Evolutionary conservation across 2,329 filamentous ascomycete species (phyloP), one percentile per base, ranked within the genome.

Genomic region (Niveomyces coronatus): DNA sequence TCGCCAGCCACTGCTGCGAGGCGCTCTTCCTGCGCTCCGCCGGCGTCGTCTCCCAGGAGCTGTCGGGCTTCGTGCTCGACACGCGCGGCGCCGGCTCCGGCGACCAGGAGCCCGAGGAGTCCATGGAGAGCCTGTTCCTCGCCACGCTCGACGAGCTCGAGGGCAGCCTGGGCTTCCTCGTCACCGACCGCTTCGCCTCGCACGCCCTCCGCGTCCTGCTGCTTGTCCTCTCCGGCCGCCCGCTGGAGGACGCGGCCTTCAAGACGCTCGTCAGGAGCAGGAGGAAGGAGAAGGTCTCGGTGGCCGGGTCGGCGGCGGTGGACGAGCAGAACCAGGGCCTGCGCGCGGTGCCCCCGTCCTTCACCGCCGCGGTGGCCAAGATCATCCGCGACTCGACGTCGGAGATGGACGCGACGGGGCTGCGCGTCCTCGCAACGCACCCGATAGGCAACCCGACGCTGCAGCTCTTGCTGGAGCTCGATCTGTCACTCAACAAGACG

Each of bases 1-100:
- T 98, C 53, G 91, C 91, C 5, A 94, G 88, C 44, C 91, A 98
- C 65, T 96, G 89, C 62, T 95, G 88, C 57, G 91, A 98, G 63
- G 85, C 85, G 18, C 71, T 98, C 22, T 96, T 98, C 58, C 68
- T 88, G 34, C 77, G 84, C 46, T 82, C 85, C 2, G 88, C 88
- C 0, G 81, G 84, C 1, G 64, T 82, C 9, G 83, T 94, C 26
- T 82, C 82, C 11, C 68, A 80, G 44, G 88, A 94, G 59, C 61
- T 85, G 57, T 70, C 55, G 47, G 72, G 55, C 31, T 65, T 53
- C 49, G 57, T 56, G n/a, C 44, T 65, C 22, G 63, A 65, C 26
- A 57, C 56, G 15, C 65, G 66, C 16, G 65, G 67, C 7, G 60
- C 63, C 15, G 49, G 51, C 4, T 60, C 60, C 3, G 54, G 68